phyloP scores from a whole-genome alignment of 2,329 filamentous ascomycete species.

The Fusarium tjaetaba region DNA sequence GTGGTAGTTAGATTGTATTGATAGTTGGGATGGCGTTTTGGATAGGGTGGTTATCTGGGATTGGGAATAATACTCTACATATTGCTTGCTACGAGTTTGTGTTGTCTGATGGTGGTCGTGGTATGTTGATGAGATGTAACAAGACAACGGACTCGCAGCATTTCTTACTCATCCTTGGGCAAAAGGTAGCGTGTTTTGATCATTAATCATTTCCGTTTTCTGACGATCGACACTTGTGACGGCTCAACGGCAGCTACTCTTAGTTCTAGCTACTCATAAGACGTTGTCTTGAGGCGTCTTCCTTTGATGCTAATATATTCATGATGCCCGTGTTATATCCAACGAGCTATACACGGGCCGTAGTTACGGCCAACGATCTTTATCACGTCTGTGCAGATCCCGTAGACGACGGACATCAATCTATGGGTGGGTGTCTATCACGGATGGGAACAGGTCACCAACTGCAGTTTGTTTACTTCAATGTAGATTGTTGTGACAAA shows the following conservation, averaged over 20 bases:
- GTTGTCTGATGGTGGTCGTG: background rate
- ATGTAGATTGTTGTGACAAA: background rate
- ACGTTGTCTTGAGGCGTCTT: background rate
- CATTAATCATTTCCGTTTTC: background rate
- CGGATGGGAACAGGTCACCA: fast-evolving
- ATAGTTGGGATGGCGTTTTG: background rate
- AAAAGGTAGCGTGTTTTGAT: background rate
- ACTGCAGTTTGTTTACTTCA: fast-evolving
- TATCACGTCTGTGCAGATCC: background rate
- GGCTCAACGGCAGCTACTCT: background rate
- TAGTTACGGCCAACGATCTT: background rate
- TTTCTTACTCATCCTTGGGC: too few species aligned
- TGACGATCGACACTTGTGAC: background rate
- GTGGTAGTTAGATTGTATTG: background rate
- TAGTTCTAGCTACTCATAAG: background rate
- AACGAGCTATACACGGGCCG: background rate
- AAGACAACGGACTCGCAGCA: background rate
- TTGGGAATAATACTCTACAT: background rate
- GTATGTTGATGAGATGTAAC: background rate
- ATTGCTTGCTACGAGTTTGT: background rate
- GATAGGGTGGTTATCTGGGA: background rate
- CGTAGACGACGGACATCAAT: background rate
- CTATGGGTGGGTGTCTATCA: background rate
- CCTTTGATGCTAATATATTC: background rate
- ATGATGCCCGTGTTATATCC: background rate